A percentile compares a stretch with the other conserved stretches of the same genome.
phyloP scores from a whole-genome alignment of 768 basidiomycete species.

The Leucocoprinus sp. region DNA sequence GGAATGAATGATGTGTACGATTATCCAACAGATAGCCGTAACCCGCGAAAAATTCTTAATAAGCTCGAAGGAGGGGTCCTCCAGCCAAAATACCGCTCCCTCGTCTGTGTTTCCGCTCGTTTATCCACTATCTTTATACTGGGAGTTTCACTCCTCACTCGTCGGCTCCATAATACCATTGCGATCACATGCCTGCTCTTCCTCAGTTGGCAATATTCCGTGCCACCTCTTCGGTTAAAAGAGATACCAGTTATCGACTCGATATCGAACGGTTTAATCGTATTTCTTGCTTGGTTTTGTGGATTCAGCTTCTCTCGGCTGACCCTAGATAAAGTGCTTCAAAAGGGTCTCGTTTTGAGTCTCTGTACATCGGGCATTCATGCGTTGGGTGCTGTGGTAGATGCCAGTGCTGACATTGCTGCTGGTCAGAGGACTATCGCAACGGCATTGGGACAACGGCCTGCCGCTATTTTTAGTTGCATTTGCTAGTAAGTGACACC shows the following conservation, averaged over 20 bases:
- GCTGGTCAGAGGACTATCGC: conserved; percentile 13
- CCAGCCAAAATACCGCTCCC: conserved; percentile 9
- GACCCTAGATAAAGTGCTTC: conserved; percentile 3
- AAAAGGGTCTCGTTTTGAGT: conserved; percentile 10
- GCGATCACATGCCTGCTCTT: conserved; percentile 6
- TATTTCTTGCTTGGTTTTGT: conserved; percentile 14
- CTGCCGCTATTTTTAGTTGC: conserved; percentile 9
- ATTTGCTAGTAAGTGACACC: conserved; percentile 13
- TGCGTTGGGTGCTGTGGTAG: conserved; percentile 13
- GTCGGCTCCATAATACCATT: conserved; percentile 9
- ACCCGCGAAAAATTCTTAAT: conserved; percentile 13
- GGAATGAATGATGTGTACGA: conserved; percentile 15
- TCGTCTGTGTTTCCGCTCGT: conserved; percentile 11
- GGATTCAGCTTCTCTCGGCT: conserved; percentile 13
- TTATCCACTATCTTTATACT: conserved; percentile 12
- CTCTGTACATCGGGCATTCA: conserved; percentile 13
- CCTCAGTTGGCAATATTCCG: conserved; percentile 14
- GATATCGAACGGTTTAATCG: conserved; percentile 12
- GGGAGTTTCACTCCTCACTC: conserved; percentile 6
- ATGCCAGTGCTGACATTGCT: conserved; percentile 12
- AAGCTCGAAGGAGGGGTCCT: conserved; percentile 12
- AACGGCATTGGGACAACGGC: conserved; percentile 10
- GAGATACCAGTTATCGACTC: conserved; percentile 13
- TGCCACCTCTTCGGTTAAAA: conserved; percentile 14
- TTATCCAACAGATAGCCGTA: conserved; percentile 14